Evolutionary conservation across 2,329 filamentous ascomycete species (phyloP), one percentile per base, ranked within the genome.

Genomic region (Botrytis aclada): DNA sequence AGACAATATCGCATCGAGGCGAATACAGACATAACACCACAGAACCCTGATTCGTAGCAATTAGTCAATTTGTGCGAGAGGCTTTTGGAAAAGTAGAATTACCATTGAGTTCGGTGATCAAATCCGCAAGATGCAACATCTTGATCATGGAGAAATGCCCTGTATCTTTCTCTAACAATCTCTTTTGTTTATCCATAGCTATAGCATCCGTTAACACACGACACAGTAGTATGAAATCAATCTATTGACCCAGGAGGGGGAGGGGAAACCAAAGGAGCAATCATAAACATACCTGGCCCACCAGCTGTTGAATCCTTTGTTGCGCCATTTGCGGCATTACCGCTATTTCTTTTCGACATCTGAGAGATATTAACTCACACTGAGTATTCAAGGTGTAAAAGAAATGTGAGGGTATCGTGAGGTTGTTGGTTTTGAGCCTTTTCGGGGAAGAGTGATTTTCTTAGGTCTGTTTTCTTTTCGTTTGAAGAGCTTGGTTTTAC

Each of bases 21-120:
- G 84, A 98, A 95, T 81, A 99, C 89, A 81, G 95, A 98, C 92
- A 98, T 95, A 82, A 97, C 90, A 76, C 93, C 93, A 83, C 93
- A 96, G 83, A 94, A 92, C 76, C 93, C 92, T 90, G 73, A 37
- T 29, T 37, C 39, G 47, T 47, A 72, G 41, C 20, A 51, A 14
- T 64, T 41, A 70, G 29, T 39, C 65, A 45, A 56, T 25, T 37
- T 41, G 51, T 66, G 39, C 43, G 54, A 22, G 51, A 62, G 74
- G 39, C 54, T 72, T 81, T 72, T 25, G 25, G 18, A 32, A n/a
- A 37, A 18, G 63, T 14, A 29, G 51, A n/a, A 43, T 70, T 84
- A 91, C 93, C 88, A 82, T 97, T 93, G 82, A 95, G 83, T 83
- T 95, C 89, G 43, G 94, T 95, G 83, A 97, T 93, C 79, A 94